Percentiles rank a stretch among this genome's conserved stretches.
Evolutionary conservation across 331 rosid genomes (phyloP).

Genomic region (Phaseolus coccineus): DNA sequence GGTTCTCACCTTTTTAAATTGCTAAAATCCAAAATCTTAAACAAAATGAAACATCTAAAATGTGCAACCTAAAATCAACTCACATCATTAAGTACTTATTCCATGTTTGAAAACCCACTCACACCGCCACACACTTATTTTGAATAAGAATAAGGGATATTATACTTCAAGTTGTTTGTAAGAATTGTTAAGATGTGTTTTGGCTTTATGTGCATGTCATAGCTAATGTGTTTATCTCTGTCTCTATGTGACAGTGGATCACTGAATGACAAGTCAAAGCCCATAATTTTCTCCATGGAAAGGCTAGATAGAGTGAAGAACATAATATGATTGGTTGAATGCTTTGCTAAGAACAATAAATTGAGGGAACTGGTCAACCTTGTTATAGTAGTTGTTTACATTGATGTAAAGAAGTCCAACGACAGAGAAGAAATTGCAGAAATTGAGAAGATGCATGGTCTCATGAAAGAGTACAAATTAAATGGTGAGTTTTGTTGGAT

Average conservation of each 20-base stretch:
- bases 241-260: constrained; percentile 63
- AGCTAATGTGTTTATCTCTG: constrained; percentile 29
- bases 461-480: constrained; percentile 62
- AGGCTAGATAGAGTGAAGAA: constrained; percentile 83
- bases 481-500: constrained; percentile 83
- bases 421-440: constrained; percentile 89
- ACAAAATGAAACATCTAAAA: no score
- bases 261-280: constrained; percentile 73
- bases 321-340: constrained; percentile 79
- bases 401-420: constrained; percentile 68
- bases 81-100: constrained; percentile 7
- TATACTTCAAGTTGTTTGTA: not conserved
- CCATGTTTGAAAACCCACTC: constrained; percentile 5
- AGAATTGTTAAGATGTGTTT: constrained; percentile 3
- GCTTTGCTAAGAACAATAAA: constrained; percentile 66
- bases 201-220: no score
- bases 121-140: not conserved
- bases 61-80: not conserved
- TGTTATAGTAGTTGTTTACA: constrained; percentile 78
- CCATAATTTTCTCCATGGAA: constrained; percentile 84
- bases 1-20: no score
- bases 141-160: not conserved
- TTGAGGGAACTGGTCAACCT: constrained; percentile 87
- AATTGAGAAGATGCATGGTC: constrained; percentile 85
- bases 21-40: no score